Evolutionary conservation across 2,329 filamentous ascomycete genomes (phyloP), one percentile per base, ranked within the genome.

Genomic region (Ophiostoma sp.): DNA sequence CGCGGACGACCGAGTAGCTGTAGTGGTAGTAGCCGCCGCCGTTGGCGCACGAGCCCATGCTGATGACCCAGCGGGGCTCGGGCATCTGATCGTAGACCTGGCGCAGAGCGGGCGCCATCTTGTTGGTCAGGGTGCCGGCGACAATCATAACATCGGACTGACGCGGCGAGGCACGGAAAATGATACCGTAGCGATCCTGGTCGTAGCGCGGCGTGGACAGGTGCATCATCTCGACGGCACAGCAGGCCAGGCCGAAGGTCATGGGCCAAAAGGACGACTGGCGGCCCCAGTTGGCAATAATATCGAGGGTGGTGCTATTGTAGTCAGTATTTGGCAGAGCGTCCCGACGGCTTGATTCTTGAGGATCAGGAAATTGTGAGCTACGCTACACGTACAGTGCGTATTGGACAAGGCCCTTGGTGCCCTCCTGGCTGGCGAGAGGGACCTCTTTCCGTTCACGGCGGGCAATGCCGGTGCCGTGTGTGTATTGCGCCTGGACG

Each of bases 21-120:
- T 91, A 91, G 77, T 91, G 89, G 78, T 91, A 91, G 78, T 91
- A 91, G 17, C 89, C 89, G 70, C 89, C 89, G 31, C 89, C 88
- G 76, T 91, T 91, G 35, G 89, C 88, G 76, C 89, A 91, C 70
- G 84, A 88, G 7, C 89, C 89, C 88, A 90, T 90, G 74, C 86
- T 89, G 74, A 90, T 86, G 31, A 83, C 92, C 92, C 92, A 96
- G 77, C 90, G 86, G 23, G 93, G 93, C 41, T 96, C 93, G 39
- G 93, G 92, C 93, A 96, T 96, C 84, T 96, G 93, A 80, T 97
- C 93, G 82, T 97, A 97, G 73, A 96, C 90, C 81, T 95, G 92
- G 79, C 93, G 86, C 77, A 97, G 83, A 44, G 93, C 93, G 1
- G 93, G 92, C 0, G 92, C 93, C 93, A 97, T 97, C 84, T 97